Conservation (phyloP, 1,284 basidiomycete species). For the Cutaneotrichosporon sp. region DNA sequence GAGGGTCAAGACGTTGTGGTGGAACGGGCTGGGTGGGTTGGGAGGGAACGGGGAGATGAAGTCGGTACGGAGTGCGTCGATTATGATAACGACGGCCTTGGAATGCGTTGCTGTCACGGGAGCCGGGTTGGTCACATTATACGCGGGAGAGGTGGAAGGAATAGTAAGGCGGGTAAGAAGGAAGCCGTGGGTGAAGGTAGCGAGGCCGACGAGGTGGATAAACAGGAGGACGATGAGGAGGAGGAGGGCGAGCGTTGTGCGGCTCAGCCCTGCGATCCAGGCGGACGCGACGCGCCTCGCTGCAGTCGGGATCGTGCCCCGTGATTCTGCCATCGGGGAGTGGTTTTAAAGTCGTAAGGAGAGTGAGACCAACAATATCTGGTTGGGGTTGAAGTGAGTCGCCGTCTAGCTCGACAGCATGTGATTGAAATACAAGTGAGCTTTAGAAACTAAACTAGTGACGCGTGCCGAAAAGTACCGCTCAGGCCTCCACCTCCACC, state of each 20-base stretch:
- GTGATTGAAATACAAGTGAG: background rate
- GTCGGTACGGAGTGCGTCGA: slow-evolving; percentile 93
- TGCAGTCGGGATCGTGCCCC: slow-evolving; percentile 14
- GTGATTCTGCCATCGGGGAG: background rate
- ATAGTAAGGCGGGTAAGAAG: slow-evolving; percentile 79
- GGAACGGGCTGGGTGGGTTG: slow-evolving; percentile 65
- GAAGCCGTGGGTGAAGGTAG: slow-evolving; percentile 82
- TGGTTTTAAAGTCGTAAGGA: too few species aligned
- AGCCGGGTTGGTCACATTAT: slow-evolving; percentile 51
- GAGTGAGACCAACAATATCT: too few species aligned
- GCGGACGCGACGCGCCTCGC: slow-evolving; percentile 22
- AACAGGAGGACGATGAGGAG: slow-evolving; percentile 62
- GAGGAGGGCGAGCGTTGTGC: slow-evolving; percentile 51
- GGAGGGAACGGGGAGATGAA: slow-evolving; percentile 70
- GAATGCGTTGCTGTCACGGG: slow-evolving; percentile 65
- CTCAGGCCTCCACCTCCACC: background rate
- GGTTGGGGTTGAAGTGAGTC: background rate
- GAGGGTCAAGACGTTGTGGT: slow-evolving; percentile 78
- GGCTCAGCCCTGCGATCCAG: slow-evolving; percentile 37
- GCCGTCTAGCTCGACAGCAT: background rate
- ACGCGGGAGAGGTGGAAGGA: slow-evolving; percentile 57
- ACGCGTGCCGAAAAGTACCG: slow-evolving; percentile 4
- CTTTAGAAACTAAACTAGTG: background rate
- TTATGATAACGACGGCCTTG: slow-evolving; percentile 78
- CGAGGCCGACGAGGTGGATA: slow-evolving; percentile 56